Conservation (phyloP, 1,284 basidiomycete genomes). For the Microbotryum lychnidis-dioicae region DNA sequence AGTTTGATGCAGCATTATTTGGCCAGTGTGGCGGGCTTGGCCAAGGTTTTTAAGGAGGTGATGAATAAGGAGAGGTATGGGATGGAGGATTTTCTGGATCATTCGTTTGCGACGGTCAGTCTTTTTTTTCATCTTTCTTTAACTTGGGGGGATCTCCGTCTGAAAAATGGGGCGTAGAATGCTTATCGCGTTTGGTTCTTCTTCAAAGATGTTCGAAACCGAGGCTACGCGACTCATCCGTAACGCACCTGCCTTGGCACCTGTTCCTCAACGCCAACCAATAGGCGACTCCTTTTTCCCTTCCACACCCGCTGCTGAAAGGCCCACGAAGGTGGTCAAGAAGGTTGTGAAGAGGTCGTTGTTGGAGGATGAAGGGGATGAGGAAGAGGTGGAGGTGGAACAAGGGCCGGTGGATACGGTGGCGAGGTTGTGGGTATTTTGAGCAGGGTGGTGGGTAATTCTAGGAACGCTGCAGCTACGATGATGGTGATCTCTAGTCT, state of each 20-base stretch:
- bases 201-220: slow-evolving; percentile 68
- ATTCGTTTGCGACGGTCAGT: slow-evolving; percentile 82
- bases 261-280: slow-evolving; percentile 31
- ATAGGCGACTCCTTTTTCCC: slow-evolving; percentile 32
- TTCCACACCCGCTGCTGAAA: not conserved
- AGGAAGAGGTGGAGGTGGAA: slow-evolving; percentile 8
- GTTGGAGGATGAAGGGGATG: slow-evolving; percentile 3
- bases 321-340: slow-evolving; percentile 3
- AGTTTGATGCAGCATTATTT: slow-evolving; percentile 78
- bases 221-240: slow-evolving; percentile 66
- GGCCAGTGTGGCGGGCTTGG: slow-evolving; percentile 69
- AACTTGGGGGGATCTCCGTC: no score
- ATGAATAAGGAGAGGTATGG: slow-evolving; percentile 86
- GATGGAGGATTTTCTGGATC: slow-evolving; percentile 95
- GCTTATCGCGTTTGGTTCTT: no score
- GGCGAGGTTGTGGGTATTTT: slow-evolving; percentile 11
- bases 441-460: not conserved
- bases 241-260: slow-evolving; percentile 59
- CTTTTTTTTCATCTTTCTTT: not conserved
- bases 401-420: slow-evolving; percentile 13
- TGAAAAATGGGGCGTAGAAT: not conserved
- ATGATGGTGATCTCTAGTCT: no score
- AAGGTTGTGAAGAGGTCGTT: not conserved
- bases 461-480: no score
- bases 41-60: slow-evolving; percentile 76